Percentiles rank a stretch among this genome's conserved stretches.
These are phyloP conservation scores for Aspergillus saccharolyticus DNA, from an alignment of 495 filamentous ascomycete species.

Conservation along the genomic window DNA sequence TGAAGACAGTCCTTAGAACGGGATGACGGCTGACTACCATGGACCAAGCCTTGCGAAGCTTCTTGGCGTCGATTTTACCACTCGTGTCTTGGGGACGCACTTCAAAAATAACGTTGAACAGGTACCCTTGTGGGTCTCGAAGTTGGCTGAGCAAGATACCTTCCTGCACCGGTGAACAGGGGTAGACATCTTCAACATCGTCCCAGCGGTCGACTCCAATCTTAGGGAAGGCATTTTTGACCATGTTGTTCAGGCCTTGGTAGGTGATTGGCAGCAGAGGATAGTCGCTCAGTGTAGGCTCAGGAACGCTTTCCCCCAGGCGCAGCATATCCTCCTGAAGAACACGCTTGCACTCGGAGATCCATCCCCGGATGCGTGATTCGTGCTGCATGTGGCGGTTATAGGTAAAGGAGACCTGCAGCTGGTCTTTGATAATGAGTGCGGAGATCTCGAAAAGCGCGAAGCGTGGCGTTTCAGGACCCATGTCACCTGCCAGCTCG, in stretches of 20 bases:
- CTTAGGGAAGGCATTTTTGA: constrained; percentile 42
- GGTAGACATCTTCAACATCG: constrained; percentile 56
- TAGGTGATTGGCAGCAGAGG: constrained; percentile 60
- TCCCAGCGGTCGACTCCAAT: constrained; percentile 37
- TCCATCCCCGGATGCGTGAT: constrained; percentile 53
- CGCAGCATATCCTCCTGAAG: constrained; percentile 50
- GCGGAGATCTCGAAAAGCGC: constrained; percentile 61
- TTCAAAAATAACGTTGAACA: constrained; percentile 44
- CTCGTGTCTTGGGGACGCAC: constrained; percentile 22
- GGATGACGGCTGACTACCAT: constrained; percentile 50
- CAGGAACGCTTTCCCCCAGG: constrained; percentile 43
- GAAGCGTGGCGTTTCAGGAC: constrained; percentile 45
- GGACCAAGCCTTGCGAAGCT: constrained; percentile 48
- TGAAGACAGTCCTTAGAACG: constrained; percentile 50
- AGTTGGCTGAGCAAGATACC: constrained; percentile 61
- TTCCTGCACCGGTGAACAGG: constrained; percentile 62
- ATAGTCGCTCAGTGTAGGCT: constrained; percentile 58
- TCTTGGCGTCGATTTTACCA: constrained; percentile 31
- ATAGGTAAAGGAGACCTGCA: constrained; percentile 59
- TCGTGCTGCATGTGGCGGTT: constrained; percentile 55
- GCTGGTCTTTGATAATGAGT: constrained; percentile 52
- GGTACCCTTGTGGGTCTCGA: constrained; percentile 43
- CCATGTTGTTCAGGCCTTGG: constrained; percentile 41
- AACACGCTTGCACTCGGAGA: constrained; percentile 53
- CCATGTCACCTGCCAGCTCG: constrained; percentile 43